Conservation (phyloP, 2,329 filamentous ascomycete genomes). For the Corniculantispora saksenae region DNA sequence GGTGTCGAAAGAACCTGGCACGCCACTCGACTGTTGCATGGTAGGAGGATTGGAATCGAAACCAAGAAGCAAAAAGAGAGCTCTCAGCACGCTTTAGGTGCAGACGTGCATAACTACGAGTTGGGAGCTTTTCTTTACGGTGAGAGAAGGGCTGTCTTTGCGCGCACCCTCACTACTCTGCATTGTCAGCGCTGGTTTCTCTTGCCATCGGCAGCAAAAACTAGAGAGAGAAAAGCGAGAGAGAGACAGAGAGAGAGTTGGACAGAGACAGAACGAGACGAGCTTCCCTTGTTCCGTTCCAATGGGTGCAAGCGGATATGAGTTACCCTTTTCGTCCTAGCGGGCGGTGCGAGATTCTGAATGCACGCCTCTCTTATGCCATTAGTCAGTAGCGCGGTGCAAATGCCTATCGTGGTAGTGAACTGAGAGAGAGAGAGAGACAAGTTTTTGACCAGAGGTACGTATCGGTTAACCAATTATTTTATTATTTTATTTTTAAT, state of each 20-base stretch:
- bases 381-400: constrained; percentile 13
- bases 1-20: neutral
- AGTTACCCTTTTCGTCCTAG: constrained; percentile 14
- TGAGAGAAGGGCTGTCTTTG: too few species aligned
- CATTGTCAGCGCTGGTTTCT: too few species aligned
- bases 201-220: too few species aligned
- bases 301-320: constrained; percentile 10
- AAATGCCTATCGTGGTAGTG: neutral
- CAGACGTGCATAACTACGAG: too few species aligned
- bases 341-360: constrained; percentile 7
- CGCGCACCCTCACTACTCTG: too few species aligned
- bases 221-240: neutral
- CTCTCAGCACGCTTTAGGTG: too few species aligned
- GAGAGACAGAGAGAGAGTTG: too few species aligned
- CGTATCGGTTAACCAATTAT: neutral
- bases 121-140: too few species aligned
- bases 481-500: neutral
- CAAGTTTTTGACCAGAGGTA: too few species aligned
- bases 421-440: neutral
- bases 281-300: neutral
- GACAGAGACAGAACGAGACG: neutral
- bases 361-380: constrained; percentile 1
- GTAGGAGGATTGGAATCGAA: too few species aligned
- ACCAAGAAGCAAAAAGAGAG: too few species aligned
- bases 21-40: neutral